Percentiles rank a stretch among this genome's conserved stretches.
Evolutionary conservation across 2,329 filamentous ascomycete species (phyloP).

Genomic region (Fusarium beomiforme): DNA sequence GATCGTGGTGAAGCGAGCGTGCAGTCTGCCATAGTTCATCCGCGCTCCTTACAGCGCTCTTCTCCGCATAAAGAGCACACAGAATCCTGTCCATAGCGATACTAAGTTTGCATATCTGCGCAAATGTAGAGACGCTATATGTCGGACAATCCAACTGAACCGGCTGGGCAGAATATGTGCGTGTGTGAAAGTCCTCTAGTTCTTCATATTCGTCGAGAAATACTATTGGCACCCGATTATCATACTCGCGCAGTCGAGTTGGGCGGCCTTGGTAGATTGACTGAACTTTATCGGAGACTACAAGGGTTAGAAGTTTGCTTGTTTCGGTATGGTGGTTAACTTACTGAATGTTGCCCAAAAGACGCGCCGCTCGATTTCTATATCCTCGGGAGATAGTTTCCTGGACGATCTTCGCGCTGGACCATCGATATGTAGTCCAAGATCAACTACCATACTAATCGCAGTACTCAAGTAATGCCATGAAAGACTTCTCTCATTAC

Average conservation of each 20-base stretch:
- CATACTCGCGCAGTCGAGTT: slow-evolving; percentile 53
- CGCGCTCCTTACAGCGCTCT: slow-evolving; percentile 42
- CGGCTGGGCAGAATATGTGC: slow-evolving; percentile 47
- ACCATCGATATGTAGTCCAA: slow-evolving; percentile 1
- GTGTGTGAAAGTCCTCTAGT: slow-evolving; percentile 57
- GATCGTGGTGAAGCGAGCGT: slow-evolving; percentile 48
- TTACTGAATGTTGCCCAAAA: slow-evolving; percentile 38
- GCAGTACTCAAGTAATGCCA: slow-evolving; percentile 27
- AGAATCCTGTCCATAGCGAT: slow-evolving; percentile 56
- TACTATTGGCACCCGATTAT: slow-evolving; percentile 55
- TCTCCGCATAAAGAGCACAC: slow-evolving; percentile 55
- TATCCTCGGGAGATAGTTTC: slow-evolving; percentile 52
- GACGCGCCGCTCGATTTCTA: slow-evolving; percentile 56
- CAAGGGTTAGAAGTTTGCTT: background rate
- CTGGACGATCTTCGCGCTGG: background rate
- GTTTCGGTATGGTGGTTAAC: fast-evolving
- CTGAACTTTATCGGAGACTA: slow-evolving; percentile 60
- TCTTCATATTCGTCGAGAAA: slow-evolving; percentile 62
- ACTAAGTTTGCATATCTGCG: slow-evolving; percentile 54
- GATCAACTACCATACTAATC: slow-evolving; percentile 20
- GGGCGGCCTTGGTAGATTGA: slow-evolving; percentile 63
- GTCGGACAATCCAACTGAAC: slow-evolving; percentile 48
- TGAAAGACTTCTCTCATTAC: slow-evolving; percentile 10
- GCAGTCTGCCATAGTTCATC: slow-evolving; percentile 46
- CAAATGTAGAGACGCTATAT: slow-evolving; percentile 55